Evolutionary conservation across 805 yeast genomes (phyloP).

Genomic region (Sugiyamaella floridensis): DNA sequence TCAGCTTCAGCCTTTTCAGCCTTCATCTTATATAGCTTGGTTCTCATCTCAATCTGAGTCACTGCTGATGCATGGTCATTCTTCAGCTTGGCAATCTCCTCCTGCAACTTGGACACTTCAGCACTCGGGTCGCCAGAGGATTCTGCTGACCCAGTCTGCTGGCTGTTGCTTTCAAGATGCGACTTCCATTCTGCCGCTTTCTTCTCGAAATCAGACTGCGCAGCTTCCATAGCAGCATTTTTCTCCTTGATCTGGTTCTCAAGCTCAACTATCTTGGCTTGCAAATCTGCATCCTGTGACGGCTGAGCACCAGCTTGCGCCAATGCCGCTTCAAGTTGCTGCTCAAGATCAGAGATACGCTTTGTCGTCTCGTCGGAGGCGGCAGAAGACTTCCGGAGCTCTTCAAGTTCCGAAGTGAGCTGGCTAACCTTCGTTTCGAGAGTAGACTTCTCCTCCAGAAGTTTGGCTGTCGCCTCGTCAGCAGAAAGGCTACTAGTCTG

Average conservation of each 20-base stretch:
- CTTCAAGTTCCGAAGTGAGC: not conserved
- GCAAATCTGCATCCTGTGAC: not conserved
- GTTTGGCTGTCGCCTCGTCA: constrained; percentile 3
- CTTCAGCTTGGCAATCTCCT: constrained; percentile 16
- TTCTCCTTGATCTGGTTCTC: constrained; percentile 6
- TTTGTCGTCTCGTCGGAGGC: not conserved
- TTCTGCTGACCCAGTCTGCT: too few species aligned
- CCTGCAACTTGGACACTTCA: constrained; percentile 10
- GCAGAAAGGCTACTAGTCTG: not conserved
- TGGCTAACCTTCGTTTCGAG: not conserved
- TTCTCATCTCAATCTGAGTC: constrained; percentile 53
- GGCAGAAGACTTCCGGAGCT: not conserved
- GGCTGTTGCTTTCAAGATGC: too few species aligned
- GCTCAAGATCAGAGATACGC: constrained; percentile 17
- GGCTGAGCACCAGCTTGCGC: not conserved
- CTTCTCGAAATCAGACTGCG: too few species aligned
- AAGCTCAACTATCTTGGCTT: constrained; percentile 17
- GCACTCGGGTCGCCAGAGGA: constrained; percentile 14
- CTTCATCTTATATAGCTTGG: constrained; percentile 47
- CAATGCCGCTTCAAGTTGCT: constrained; percentile 11
- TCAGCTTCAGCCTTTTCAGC: constrained; percentile 41
- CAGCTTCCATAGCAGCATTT: not conserved
- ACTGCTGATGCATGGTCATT: constrained; percentile 37
- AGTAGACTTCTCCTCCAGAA: constrained; percentile 20
- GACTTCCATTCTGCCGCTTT: too few species aligned